Evolutionary conservation across 805 yeast species (phyloP).

Genomic region (Scheffersomyces spartinae): DNA sequence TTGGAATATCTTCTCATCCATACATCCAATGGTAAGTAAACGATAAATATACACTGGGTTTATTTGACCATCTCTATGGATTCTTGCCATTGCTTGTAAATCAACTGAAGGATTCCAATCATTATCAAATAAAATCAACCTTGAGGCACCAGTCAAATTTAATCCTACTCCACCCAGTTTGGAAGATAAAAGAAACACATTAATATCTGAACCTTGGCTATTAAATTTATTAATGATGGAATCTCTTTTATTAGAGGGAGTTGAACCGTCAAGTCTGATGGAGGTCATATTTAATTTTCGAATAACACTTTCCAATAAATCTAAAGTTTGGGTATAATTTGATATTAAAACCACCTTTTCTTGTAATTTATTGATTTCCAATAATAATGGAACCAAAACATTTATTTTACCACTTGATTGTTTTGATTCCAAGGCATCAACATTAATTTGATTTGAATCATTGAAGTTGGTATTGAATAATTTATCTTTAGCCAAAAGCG

Average conservation of each 20-base stretch:
- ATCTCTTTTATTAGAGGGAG: conserved; percentile 57
- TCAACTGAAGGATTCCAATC: conserved; percentile 97
- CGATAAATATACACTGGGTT: conserved; percentile 73
- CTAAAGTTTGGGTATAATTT: conserved; percentile 79
- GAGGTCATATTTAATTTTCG: conserved; percentile 37
- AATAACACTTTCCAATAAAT: conserved; percentile 53
- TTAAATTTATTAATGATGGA: conserved; percentile 62
- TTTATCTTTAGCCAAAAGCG: conserved; percentile 41
- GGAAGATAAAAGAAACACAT: conserved; percentile 68
- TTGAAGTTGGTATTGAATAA: conserved; percentile 21
- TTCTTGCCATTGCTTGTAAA: conserved; percentile 89
- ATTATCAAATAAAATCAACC: conserved; percentile 77
- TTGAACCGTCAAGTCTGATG: conserved; percentile 73
- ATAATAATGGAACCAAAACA: conserved; percentile 45
- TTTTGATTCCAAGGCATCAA: conserved; percentile 14
- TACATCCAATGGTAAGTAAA: conserved; percentile 75
- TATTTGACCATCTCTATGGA: conserved; percentile 88
- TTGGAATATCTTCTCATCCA: conserved; percentile 90
- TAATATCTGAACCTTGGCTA: conserved; percentile 20
- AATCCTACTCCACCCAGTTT: conserved; percentile 93
- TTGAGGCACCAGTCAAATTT: conserved; percentile 81
- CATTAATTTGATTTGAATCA: conserved; percentile 5
- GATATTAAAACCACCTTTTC: conserved; percentile 85
- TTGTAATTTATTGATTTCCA: conserved; percentile 27
- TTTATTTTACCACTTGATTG: conserved; percentile 51